Base-by-base conservation (phyloP, 331 rosid species). In the Pyracantha coccinea region DNA sequence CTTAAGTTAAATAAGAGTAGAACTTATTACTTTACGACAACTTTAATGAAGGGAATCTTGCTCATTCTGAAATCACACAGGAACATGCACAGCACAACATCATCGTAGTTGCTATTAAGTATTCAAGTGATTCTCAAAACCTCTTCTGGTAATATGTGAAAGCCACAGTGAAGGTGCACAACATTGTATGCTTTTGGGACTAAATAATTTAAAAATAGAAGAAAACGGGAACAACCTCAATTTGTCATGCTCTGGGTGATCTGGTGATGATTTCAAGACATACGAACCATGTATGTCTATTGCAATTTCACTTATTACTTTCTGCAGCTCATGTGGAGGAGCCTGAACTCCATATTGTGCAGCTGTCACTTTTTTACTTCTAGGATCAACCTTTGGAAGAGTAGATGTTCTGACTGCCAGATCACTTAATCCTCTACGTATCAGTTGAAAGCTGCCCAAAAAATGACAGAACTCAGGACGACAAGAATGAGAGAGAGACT, bases 371-470 rank as follows among this genome's bases (percentile, higher is more conserved):
- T 81, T 83, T 82, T 84, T 91, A 80, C 78, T 83, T 80, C 85
- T 91, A 80, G 89, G 77, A 83, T 85, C 95, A 52, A 86, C 81
- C 83, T 92, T 94, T 17, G 90, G 79, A 58, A 76, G 89, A 52
- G 72, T 77, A 25, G 82, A 69, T 55, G 74, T 72, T 60, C 85
- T 80, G 53, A 90, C 78, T 2, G 93, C 91, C 88, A 82, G 72
- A 38, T 72, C 83, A 45, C 95, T 89, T 81, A 94, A 78, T 78
- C 83, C 90, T 66, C 89, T 80, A 54, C 93, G 77, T 85, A 94
- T 87, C 68, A 83, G 77, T 84, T 90, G 93, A 85, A 94, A 85
- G 83, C 99, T 94, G 89, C 82, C 71, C 83, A 66, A 45, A 66
- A 74, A 54, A 57, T 58, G 53, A 77, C 58, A 84, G 23, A 78